Base-by-base conservation (phyloP, 75 land plant genomes). In the Isoetes taiwanensis region DNA sequence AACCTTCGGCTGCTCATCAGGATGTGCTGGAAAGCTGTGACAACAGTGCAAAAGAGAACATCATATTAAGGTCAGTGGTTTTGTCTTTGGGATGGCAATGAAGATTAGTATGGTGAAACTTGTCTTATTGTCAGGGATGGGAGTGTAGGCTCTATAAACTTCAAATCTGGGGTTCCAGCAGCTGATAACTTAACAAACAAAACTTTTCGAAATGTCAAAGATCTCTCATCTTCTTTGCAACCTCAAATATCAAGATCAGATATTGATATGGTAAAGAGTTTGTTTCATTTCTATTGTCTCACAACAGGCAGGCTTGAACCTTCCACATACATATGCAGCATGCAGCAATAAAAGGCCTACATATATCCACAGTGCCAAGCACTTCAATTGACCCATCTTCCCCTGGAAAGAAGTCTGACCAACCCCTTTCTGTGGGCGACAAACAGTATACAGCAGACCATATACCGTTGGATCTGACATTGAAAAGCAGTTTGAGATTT, bases 391-490 rank as follows among this genome's bases (percentile, higher is more conserved):
- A n/a, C n/a, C n/a, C n/a, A n/a, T n/a, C n/a, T n/a, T n/a, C n/a
- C n/a, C n/a, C n/a, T n/a, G n/a, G n/a, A n/a, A n/a, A n/a, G n/a
- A n/a, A n/a, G n/a, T n/a, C n/a, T n/a, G n/a, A n/a, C n/a, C n/a
- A n/a, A n/a, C n/a, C n/a, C n/a, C n/a, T n/a, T 26, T 52, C 43
- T n/a, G 59, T 42, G 14, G 28, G 64, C 57, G 72, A 81, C 34
- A 35, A 67, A 34, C 35, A 58, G 25, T 28, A 74, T 20, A 41
- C 60, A 58, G 78, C 76, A 14, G 37, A 58, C 19, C 75, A 70
- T 59, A 31, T 56, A 52, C 96, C 91, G 27, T 42, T 90, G 41
- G 96, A 90, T 76, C 64, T 90, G 5, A 77, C 79, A 29, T 41
- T 90, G 42, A 90, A 85, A 66, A 61, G 70, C 25, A 33, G 52